Conservation (phyloP, 495 filamentous ascomycete species). For the Choiromyces venosus region DNA sequence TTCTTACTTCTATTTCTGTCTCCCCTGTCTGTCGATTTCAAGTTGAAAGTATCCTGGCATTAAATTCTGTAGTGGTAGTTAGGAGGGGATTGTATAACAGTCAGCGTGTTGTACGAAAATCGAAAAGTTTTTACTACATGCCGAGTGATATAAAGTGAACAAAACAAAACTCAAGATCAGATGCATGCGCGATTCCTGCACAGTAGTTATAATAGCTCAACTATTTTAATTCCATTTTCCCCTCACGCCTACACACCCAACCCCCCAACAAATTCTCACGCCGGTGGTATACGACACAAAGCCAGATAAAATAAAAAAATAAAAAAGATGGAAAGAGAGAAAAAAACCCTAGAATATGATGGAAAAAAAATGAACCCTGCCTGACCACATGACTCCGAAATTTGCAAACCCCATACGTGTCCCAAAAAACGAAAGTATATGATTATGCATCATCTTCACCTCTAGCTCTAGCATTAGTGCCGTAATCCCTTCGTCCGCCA, state of each 20-base stretch:
- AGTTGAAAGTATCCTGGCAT: not conserved
- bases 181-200: not conserved
- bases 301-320: not conserved
- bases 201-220: not conserved
- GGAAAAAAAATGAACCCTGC: not conserved
- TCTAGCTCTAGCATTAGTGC: conserved; percentile 9
- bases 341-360: not conserved
- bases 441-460: not conserved
- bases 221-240: not conserved
- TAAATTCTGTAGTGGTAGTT: not conserved
- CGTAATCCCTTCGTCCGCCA: conserved; percentile 18
- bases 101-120: not conserved
- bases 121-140: not conserved
- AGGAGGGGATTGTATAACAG: not conserved
- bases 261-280: not conserved
- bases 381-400: not conserved
- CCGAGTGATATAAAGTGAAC: not conserved
- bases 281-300: not conserved
- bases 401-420: not conserved
- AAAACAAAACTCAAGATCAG: not conserved
- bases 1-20: not conserved
- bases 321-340: no score
- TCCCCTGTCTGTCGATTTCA: not conserved
- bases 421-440: not conserved
- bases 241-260: not conserved